Conservation (phyloP, 192 early-diverging fungal species). For the Chytriomyces hyalinus region DNA sequence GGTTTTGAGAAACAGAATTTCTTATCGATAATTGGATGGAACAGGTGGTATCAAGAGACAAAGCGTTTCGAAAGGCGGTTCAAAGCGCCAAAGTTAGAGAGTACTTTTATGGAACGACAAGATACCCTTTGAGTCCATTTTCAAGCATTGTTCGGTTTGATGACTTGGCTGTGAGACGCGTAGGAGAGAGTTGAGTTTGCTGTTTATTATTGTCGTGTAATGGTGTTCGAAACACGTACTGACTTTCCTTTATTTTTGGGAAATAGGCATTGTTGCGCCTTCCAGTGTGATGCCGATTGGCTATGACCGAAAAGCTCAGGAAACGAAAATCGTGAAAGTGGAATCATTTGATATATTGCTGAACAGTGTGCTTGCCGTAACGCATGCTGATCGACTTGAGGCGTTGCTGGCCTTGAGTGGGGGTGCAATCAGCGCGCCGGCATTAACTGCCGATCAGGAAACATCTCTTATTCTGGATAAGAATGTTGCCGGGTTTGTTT, state of each 20-base stretch:
- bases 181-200: slow-evolving; percentile 66
- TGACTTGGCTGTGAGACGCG: slow-evolving; percentile 77
- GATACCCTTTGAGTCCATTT: slow-evolving; percentile 81
- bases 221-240: neutral
- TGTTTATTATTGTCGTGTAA: slow-evolving; percentile 25
- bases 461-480: slow-evolving; percentile 60
- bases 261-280: slow-evolving; percentile 75
- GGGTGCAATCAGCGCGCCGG: slow-evolving; percentile 44
- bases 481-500: slow-evolving; percentile 81
- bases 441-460: slow-evolving; percentile 56
- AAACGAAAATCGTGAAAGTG: slow-evolving; percentile 80
- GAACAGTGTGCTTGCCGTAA: slow-evolving; percentile 87
- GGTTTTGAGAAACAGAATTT: neutral
- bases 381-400: slow-evolving; percentile 63
- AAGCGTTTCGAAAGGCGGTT: slow-evolving; percentile 66
- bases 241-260: slow-evolving; percentile 10
- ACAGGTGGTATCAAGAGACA: slow-evolving; percentile 87
- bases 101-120: slow-evolving; percentile 92
- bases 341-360: slow-evolving; percentile 79
- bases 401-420: slow-evolving; percentile 43
- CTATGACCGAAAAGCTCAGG: slow-evolving; percentile 74
- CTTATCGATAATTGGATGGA: neutral
- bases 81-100: slow-evolving; percentile 80
- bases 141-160: slow-evolving; percentile 78
- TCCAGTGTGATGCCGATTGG: slow-evolving; percentile 92